Percentiles rank a stretch among this genome's conserved stretches.
phyloP scores from a whole-genome alignment of 306 rosid genomes.

The Myrica gale region DNA sequence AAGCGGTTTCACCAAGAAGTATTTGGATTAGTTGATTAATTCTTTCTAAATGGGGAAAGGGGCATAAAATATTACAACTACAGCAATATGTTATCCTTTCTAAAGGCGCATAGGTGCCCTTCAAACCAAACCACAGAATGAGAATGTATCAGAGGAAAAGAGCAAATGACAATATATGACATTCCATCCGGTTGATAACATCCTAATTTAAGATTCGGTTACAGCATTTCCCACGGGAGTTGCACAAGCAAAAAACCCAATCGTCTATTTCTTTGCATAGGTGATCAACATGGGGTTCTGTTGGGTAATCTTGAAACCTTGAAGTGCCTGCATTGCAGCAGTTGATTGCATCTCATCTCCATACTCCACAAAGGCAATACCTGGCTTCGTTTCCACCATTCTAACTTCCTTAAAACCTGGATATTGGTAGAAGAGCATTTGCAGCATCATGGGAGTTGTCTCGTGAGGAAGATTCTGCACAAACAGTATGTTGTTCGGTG shows the following conservation, averaged over 20 bases:
- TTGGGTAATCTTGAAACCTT: constrained; percentile 88
- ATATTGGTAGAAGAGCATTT: constrained; percentile 93
- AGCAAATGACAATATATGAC: not conserved
- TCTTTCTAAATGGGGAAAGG: not conserved
- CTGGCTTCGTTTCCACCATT: constrained; percentile 97
- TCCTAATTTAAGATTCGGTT: constrained; percentile 20
- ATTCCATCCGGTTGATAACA: not conserved
- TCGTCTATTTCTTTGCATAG: constrained; percentile 79
- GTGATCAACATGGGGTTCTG: constrained; percentile 93
- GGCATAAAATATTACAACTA: not conserved
- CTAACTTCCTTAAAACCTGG: constrained; percentile 95
- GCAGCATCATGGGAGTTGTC: constrained; percentile 92
- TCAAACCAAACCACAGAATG: not conserved
- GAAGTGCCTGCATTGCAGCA: constrained; percentile 87
- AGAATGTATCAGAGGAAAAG: not conserved
- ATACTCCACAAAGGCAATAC: constrained; percentile 94
- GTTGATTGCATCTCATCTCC: constrained; percentile 89
- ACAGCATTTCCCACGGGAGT: not conserved
- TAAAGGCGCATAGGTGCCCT: not conserved
- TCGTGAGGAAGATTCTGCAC: constrained; percentile 91
- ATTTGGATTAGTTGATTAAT: not conserved
- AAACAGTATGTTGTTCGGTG: constrained; percentile 90
- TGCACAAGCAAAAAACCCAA: constrained; percentile 19
- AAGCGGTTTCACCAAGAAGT: not conserved
- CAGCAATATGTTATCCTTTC: not conserved